Evolutionary conservation across 2,329 filamentous ascomycete species (phyloP).

Genomic region (Albifimbria verrucaria): DNA sequence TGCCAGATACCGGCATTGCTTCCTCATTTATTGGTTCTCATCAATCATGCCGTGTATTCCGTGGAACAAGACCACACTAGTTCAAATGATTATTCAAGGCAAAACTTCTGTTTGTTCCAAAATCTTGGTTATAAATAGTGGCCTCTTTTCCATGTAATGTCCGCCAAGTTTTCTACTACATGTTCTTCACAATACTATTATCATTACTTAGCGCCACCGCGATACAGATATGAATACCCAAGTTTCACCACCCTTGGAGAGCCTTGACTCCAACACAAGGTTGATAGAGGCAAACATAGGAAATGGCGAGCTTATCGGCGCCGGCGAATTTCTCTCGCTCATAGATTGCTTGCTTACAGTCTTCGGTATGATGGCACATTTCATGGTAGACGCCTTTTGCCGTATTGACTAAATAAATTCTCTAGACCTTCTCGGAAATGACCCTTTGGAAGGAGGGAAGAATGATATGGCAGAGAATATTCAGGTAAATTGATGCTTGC

Average conservation of each 20-base stretch:
- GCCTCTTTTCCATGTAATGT: too few species aligned
- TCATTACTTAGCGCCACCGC: too few species aligned
- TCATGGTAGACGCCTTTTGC: background rate
- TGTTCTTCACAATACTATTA: too few species aligned
- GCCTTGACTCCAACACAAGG: background rate
- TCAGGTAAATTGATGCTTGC: background rate
- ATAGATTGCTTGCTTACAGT: background rate
- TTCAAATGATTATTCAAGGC: too few species aligned
- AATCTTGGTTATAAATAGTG: too few species aligned
- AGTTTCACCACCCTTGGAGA: background rate
- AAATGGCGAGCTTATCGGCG: background rate
- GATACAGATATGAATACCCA: background rate
- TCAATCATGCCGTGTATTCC: too few species aligned
- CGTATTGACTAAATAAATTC: background rate
- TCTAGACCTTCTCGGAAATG: background rate
- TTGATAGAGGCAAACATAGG: background rate
- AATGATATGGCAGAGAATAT: background rate
- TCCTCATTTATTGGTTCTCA: too few species aligned
- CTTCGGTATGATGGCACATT: background rate
- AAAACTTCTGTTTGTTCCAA: too few species aligned
- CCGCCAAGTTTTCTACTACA: too few species aligned
- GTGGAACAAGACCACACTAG: too few species aligned
- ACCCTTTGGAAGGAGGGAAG: background rate
- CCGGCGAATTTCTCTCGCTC: background rate
- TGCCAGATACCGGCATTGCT: too few species aligned